Evolutionary conservation across 208 protist genomes (phyloP), one percentile per base, ranked within the genome.

Genomic region (Trypanosoma mega): DNA sequence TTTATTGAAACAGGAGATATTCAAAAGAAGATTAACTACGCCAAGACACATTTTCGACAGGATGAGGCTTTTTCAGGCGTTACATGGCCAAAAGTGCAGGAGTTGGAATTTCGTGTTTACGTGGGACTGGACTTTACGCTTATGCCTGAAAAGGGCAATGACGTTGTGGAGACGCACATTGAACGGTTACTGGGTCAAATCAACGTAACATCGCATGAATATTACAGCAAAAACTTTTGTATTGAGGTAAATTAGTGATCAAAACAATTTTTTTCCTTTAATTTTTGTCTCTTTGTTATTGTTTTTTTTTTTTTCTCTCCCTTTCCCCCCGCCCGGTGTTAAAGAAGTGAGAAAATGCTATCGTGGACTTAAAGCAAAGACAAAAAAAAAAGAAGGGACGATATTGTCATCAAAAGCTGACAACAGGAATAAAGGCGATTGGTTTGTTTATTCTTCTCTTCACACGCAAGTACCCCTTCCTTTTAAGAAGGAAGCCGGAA

Each of bases 81-180:
- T 14, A 74, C 85, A 45, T 93, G 86, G 83, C 61, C 47, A 24
- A 73, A 82, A 45, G 80, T 91, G 14, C 69, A 87, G 69, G 61
- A 71, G 61, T 68, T 68, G 52, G 87, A 94, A 74, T 94, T 94
- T 45, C 63, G 66, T 1, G 83, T 85, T 29, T 94, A 90, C 59
- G 87, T 91, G 21, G 87, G 83, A 14, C 75, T 94, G 11, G 83
- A 94, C 65, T 94, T 94, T 34, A 87, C 84, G 36, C 79, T 94
- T 26, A 68, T 90, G 53, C 83, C 81, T 16, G 76, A 84, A 27
- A 64, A 62, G 3, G 76, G 81, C n/a, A 82, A 73, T 24, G 61
- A 67, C 33, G 86, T 90, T 14, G 75, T 93, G 37, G 72, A 76
- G 37, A 76, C 64, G 30, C 83, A 94, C 57, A 53, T 91, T 27